Evolutionary conservation across 2,329 filamentous ascomycete species (phyloP), one percentile per base, ranked within the genome.

Genomic region (Ceratocystis papillata): DNA sequence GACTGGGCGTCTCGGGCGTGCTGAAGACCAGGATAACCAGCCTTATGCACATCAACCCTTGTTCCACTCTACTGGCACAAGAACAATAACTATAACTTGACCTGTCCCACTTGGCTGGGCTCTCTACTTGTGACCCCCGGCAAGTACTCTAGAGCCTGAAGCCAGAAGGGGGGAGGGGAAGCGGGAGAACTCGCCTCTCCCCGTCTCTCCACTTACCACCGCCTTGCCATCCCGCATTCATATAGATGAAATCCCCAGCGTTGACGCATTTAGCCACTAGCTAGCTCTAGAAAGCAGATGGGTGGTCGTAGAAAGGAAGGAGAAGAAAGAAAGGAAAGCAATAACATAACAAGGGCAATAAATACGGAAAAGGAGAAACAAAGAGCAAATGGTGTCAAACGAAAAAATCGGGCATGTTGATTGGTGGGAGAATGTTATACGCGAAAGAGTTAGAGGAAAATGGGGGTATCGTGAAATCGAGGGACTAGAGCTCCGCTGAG

Each of bases 381-480:
- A 22, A 20, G 25, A 59, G 15, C 20, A 59, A 37, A n/a, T 25
- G 8, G 48, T 10, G 20, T 5, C 8, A 53, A 28, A 15, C 37
- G 1, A n/a, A 37, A 37, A 20, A 10, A 37, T 33, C 20, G 55
- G 33, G 28, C 15, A 59, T 59, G 55, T 59, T 59, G 25, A 12
- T 22, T 37, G 55, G 30, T 10, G n/a, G 55, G 5, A 17, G n/a
- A 28, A n/a, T 63, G 12, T 63, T 33, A 50, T 63, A 33, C 33
- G 46, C 30, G 17, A 59, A 63, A 25, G 22, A 41, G 33, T 62
- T 5, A 25, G 50, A 17, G 50, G 50, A 5, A 28, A 37, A 30
- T 5, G 17, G 12, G 55, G 55, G 55, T 59, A 59, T 59, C 55
- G 55, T 59, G 55, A 59, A 41, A 59, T 59, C 55, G 55, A 8